Evolutionary conservation across 768 basidiomycete species (phyloP).

Genomic region (Calocybe indica): DNA sequence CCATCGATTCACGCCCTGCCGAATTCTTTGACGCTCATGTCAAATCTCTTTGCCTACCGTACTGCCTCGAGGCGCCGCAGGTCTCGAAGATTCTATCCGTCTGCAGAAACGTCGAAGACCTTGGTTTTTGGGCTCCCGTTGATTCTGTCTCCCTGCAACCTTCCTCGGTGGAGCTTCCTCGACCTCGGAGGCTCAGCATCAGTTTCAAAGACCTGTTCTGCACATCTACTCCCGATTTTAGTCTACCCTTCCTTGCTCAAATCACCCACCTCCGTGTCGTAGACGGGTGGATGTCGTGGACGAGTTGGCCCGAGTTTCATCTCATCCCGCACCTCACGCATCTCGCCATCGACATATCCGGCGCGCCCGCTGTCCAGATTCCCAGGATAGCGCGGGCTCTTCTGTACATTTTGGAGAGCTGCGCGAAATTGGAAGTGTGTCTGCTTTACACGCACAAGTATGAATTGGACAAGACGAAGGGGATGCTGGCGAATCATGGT

Average conservation of each 20-base stretch:
- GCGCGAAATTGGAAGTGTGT: no score
- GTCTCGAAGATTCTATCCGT: constrained; percentile 13
- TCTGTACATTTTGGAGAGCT: no score
- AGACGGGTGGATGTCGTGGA: constrained; percentile 1
- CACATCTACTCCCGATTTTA: constrained; percentile 2
- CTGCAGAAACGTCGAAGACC: constrained; percentile 18
- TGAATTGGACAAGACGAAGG: no score
- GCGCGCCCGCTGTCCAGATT: no score
- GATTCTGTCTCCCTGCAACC: no score
- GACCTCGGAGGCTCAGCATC: no score
- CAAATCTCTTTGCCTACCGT: constrained; percentile 20
- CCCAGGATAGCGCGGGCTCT: no score
- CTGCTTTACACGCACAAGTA: no score
- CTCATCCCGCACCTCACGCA: constrained; percentile 17
- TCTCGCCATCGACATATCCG: constrained; percentile 14
- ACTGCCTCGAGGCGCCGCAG: constrained; percentile 11
- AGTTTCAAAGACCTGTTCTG: no score
- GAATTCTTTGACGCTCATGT: constrained; percentile 16
- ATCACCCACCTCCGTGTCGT: constrained; percentile 20
- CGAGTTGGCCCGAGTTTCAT: constrained; percentile 11
- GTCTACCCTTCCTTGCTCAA: constrained; percentile 17
- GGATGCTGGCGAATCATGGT: no score
- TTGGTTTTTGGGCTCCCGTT: constrained; percentile 12
- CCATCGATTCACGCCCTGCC: constrained; percentile 12
- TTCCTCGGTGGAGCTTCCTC: no score